phyloP scores from a whole-genome alignment of 139 green algal species.

The Coelastrella sp. region DNA sequence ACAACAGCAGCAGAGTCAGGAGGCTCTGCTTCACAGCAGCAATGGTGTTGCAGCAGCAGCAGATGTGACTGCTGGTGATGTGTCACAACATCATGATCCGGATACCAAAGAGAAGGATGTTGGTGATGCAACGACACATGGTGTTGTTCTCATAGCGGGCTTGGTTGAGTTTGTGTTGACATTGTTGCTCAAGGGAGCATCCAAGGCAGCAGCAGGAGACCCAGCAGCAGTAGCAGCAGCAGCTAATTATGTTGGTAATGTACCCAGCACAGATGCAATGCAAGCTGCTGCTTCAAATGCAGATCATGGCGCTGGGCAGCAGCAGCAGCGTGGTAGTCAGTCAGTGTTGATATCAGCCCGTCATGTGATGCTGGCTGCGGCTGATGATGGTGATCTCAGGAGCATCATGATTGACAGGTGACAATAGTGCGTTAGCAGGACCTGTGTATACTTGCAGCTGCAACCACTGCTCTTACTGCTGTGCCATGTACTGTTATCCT shows the following conservation, averaged over 20 bases:
- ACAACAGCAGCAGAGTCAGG: not conserved
- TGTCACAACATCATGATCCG: not conserved
- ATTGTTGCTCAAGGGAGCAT: conserved; percentile 10
- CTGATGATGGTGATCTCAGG: not conserved
- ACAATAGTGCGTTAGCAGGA: too few species aligned
- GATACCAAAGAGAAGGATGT: not conserved
- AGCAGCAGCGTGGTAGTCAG: not conserved
- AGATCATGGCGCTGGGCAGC: not conserved
- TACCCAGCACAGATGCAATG: too few species aligned
- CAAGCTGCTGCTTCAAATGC: too few species aligned
- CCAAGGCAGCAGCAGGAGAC: not conserved
- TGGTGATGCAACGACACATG: conserved; percentile 34
- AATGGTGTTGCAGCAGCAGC: too few species aligned
- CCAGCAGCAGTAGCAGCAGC: not conserved
- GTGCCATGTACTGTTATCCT: too few species aligned
- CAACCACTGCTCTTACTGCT: too few species aligned
- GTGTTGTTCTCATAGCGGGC: conserved; percentile 30
- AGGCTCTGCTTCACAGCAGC: too few species aligned
- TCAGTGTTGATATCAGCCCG: not conserved
- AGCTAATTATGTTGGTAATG: too few species aligned
- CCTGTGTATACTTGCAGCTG: too few species aligned
- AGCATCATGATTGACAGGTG: conserved; percentile 3
- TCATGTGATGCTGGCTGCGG: conserved; percentile 29
- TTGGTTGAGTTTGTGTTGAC: conserved; percentile 22
- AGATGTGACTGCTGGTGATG: too few species aligned